Conservation (phyloP, 1,139 yeast genomes). For the Diutina siamensis region DNA sequence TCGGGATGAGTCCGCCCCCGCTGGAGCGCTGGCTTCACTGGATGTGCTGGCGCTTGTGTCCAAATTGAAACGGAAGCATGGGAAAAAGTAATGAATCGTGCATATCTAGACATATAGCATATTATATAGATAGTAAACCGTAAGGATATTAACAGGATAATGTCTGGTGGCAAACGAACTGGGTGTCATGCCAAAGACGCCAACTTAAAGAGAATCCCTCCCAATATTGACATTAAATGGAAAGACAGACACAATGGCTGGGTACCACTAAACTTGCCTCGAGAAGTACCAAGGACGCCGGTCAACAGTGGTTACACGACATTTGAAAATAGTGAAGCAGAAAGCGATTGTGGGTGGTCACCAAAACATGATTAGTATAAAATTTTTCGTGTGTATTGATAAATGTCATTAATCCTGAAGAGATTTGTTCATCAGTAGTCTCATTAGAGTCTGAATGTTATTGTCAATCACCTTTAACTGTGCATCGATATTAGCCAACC, state of each 20-base stretch:
- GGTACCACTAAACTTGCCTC: neutral
- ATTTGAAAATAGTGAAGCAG: neutral
- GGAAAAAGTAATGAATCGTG: neutral
- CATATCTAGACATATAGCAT: neutral
- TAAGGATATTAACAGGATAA: no score
- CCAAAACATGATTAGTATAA: no score
- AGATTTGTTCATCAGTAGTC: no score
- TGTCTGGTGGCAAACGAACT: neutral
- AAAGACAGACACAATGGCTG: neutral
- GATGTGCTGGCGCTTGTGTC: conserved; percentile 2
- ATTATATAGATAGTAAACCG: neutral
- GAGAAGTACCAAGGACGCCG: neutral
- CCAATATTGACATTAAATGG: neutral
- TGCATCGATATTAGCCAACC: no score
- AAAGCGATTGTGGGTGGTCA: neutral
- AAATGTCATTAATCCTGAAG: no score
- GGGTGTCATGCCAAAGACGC: neutral
- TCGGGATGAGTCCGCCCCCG: neutral
- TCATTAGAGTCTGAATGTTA: no score
- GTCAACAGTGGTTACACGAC: no score
- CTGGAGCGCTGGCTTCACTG: neutral
- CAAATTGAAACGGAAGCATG: conserved; percentile 4
- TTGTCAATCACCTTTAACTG: no score
- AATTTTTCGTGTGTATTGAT: no score
- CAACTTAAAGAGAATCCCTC: neutral